These are phyloP conservation scores for Isoetes taiwanensis DNA, from an alignment of 75 land plant genomes.

Conservation along the genomic window DNA sequence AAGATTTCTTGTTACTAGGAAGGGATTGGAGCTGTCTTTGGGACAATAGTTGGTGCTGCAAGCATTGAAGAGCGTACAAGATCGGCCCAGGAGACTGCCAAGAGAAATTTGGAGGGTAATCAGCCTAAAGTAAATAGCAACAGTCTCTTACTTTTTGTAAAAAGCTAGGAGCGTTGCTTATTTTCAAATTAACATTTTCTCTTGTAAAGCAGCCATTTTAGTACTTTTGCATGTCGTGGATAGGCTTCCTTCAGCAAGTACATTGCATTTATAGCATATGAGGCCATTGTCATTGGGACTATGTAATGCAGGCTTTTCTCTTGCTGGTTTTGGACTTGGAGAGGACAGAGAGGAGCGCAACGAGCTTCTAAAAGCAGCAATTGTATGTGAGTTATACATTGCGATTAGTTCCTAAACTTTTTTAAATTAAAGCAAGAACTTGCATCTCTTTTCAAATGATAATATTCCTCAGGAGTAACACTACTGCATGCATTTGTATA, in stretches of 20 bases:
- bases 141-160: too few relatives aligned
- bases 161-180: too few relatives aligned
- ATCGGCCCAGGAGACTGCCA: slow-evolving; percentile 62
- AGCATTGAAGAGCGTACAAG: slow-evolving; percentile 42
- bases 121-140: too few relatives aligned
- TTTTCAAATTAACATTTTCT: neutral
- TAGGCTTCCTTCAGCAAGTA: neutral
- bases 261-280: neutral
- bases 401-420: neutral
- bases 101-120: slow-evolving; percentile 63
- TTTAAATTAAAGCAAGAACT: too few relatives aligned
- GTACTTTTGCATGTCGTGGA: neutral
- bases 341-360: slow-evolving; percentile 69
- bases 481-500: too few relatives aligned
- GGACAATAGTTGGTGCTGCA: slow-evolving; percentile 70
- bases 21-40: slow-evolving; percentile 34
- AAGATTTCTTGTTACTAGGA: slow-evolving; percentile 18
- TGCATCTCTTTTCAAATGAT: too few relatives aligned
- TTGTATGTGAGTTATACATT: slow-evolving; percentile 17
- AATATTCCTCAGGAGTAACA: too few relatives aligned
- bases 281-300: neutral
- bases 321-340: slow-evolving; percentile 91
- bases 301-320: slow-evolving; percentile 53
- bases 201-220: neutral
- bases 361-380: slow-evolving; percentile 43